These are phyloP conservation scores for Dioszegia hungarica DNA, from an alignment of 768 basidiomycete genomes.

Conservation along the genomic window DNA sequence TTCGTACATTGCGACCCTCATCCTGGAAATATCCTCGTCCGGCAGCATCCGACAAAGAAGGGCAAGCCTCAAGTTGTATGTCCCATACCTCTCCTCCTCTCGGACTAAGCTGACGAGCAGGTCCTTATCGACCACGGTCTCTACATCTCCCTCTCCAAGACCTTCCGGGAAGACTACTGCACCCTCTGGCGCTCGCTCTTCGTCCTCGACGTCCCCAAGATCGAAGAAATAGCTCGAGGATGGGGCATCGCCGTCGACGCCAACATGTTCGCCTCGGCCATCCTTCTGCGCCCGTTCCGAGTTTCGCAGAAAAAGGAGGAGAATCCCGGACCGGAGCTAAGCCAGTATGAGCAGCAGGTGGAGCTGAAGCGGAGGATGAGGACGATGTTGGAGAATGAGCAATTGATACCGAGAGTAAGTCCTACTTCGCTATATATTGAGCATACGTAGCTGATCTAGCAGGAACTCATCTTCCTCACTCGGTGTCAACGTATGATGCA, in stretches of 20 bases:
- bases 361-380: constrained; percentile 49
- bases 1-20: constrained; percentile 67
- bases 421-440: constrained; percentile 53
- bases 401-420: constrained; percentile 50
- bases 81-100: neutral
- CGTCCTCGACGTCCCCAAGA: constrained; percentile 46
- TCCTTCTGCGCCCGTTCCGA: constrained; percentile 49
- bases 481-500: constrained; percentile 52
- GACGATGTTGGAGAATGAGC: constrained; percentile 50
- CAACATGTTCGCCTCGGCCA: constrained; percentile 50
- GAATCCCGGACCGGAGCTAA: constrained; percentile 27
- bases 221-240: constrained; percentile 44
- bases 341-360: constrained; percentile 49
- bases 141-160: constrained; percentile 66
- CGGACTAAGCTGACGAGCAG: constrained; percentile 42
- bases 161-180: constrained; percentile 72
- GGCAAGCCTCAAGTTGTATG: constrained; percentile 51
- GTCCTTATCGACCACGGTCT: constrained; percentile 90
- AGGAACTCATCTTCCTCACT: constrained; percentile 47
- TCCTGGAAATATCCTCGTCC: constrained; percentile 60
- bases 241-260: constrained; percentile 50
- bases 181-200: constrained; percentile 60
- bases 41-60: constrained; percentile 58
- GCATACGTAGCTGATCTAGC: constrained; percentile 38
- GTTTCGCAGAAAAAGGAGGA: constrained; percentile 27